These are phyloP conservation scores for Phytophthora tentaculata DNA, from an alignment of 352 stramenopile species.

Conservation along the genomic window DNA sequence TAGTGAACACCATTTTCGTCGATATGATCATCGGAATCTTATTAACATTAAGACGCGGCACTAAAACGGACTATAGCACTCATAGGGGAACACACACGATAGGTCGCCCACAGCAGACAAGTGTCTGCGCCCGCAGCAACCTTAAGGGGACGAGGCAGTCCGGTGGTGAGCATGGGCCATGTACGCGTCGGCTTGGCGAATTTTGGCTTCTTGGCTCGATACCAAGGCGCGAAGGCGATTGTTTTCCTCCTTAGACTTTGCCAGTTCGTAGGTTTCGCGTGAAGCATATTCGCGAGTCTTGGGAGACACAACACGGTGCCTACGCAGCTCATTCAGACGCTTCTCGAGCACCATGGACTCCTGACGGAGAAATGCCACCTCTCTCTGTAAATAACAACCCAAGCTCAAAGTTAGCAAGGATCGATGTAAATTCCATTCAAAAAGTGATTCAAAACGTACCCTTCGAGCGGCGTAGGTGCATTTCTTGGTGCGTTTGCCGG, in stretches of 20 bases:
- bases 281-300: constrained; percentile 28
- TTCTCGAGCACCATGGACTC: constrained; percentile 45
- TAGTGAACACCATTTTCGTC: too few relatives aligned
- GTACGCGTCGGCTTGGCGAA: constrained; percentile 45
- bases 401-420: constrained; percentile 17
- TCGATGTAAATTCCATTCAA: not conserved
- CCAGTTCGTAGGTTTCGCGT: constrained; percentile 38
- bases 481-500: constrained; percentile 52
- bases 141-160: constrained; percentile 8
- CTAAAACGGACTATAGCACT: constrained; percentile 33
- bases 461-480: constrained; percentile 67
- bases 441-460: constrained; percentile 23
- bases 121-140: too few relatives aligned
- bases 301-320: constrained; percentile 12
- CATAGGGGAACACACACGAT: not conserved
- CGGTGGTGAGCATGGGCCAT: constrained; percentile 25
- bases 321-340: constrained; percentile 41
- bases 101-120: too few relatives aligned
- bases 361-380: constrained; percentile 49
- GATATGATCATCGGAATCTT: constrained; percentile 22
- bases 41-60: constrained; percentile 35
- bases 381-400: constrained; percentile 35
- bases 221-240: constrained; percentile 49
- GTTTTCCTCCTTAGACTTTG: constrained; percentile 48
- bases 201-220: constrained; percentile 47